phyloP scores from a whole-genome alignment of 2,329 filamentous ascomycete species.

The Dactylellina cionopaga region DNA sequence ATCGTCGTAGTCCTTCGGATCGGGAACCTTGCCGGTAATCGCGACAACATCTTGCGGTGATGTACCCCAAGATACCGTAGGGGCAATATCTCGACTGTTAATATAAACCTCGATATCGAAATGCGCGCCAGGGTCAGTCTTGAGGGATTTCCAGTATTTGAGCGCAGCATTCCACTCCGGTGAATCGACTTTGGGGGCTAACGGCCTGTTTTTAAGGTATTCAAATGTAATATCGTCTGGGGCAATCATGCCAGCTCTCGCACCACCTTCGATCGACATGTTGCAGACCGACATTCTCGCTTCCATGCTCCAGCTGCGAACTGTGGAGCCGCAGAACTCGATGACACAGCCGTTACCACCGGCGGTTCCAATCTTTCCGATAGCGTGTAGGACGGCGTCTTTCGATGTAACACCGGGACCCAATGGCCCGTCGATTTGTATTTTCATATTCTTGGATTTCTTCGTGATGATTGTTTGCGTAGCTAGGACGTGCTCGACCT shows the following conservation, averaged over 20 bases:
- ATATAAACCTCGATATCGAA: slow-evolving; percentile 91
- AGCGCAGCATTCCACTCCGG: slow-evolving; percentile 89
- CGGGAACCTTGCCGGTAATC: slow-evolving; percentile 88
- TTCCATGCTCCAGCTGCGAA: slow-evolving; percentile 89
- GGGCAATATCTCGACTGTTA: slow-evolving; percentile 89
- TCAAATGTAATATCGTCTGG: slow-evolving; percentile 94
- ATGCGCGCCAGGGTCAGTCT: slow-evolving; percentile 85
- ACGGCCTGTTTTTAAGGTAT: slow-evolving; percentile 88
- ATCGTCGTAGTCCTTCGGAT: slow-evolving; percentile 84
- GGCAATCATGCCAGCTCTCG: slow-evolving; percentile 94
- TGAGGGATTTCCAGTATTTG: slow-evolving; percentile 86
- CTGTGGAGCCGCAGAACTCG: slow-evolving; percentile 95
- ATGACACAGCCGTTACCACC: slow-evolving; percentile 95
- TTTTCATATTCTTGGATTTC: slow-evolving; percentile 97
- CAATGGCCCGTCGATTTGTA: slow-evolving; percentile 91
- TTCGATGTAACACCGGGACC: slow-evolving; percentile 93
- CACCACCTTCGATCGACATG: slow-evolving; percentile 97
- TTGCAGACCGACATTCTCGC: slow-evolving; percentile 99
- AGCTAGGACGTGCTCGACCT: slow-evolving; percentile 97
- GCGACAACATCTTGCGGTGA: slow-evolving; percentile 96
- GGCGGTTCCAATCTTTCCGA: slow-evolving; percentile 92
- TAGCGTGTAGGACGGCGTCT: slow-evolving; percentile 91
- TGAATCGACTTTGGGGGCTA: slow-evolving; percentile 85
- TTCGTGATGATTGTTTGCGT: slow-evolving; percentile 95
- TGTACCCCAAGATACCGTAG: slow-evolving; percentile 96